A percentile compares a stretch with the other conserved stretches of the same genome.
Conservation (phyloP, 2,329 filamentous ascomycete species). For the Harringtonia lauricola region DNA sequence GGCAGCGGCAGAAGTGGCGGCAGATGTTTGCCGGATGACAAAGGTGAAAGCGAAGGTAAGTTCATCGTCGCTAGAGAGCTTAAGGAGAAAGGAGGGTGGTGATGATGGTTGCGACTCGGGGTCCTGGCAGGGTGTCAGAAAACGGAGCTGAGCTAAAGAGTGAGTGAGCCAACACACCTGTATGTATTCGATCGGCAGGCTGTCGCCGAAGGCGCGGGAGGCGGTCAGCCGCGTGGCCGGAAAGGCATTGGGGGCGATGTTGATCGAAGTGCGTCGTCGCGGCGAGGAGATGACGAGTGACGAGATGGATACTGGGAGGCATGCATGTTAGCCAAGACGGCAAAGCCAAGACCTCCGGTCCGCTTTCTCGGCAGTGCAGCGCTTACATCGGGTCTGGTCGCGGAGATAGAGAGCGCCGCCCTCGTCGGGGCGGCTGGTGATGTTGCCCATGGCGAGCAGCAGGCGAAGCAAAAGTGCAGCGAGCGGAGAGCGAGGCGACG, state of each 20-base stretch:
- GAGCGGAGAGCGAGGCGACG: neutral
- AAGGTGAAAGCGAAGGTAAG: constrained; percentile 91
- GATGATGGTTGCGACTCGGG: constrained; percentile 47
- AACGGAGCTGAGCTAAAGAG: constrained; percentile 6
- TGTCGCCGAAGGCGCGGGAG: constrained; percentile 62
- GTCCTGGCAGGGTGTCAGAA: constrained; percentile 45
- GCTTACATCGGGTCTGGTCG: constrained; percentile 83
- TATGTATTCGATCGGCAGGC: constrained; percentile 73
- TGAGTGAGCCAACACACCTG: constrained; percentile 49
- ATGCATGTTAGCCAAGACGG: constrained; percentile 7
- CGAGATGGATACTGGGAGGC: constrained; percentile 66
- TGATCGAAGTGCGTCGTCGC: constrained; percentile 64
- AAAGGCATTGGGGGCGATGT: constrained; percentile 74
- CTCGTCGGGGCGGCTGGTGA: constrained; percentile 82
- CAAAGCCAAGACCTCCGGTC: too few relatives aligned
- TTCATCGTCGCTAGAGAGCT: constrained; percentile 83
- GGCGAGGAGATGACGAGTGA: constrained; percentile 73
- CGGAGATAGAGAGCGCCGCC: constrained; percentile 69
- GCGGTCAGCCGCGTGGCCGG: constrained; percentile 70
- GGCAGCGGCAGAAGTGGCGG: constrained; percentile 6
- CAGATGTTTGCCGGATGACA: constrained; percentile 49
- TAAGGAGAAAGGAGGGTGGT: constrained; percentile 68
- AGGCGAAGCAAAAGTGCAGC: neutral
- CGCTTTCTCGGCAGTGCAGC: neutral
- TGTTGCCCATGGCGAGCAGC: constrained; percentile 66